These are phyloP conservation scores for Rhizophagus sp. DNA, from an alignment of 192 early-diverging fungal species.

Conservation along the genomic window DNA sequence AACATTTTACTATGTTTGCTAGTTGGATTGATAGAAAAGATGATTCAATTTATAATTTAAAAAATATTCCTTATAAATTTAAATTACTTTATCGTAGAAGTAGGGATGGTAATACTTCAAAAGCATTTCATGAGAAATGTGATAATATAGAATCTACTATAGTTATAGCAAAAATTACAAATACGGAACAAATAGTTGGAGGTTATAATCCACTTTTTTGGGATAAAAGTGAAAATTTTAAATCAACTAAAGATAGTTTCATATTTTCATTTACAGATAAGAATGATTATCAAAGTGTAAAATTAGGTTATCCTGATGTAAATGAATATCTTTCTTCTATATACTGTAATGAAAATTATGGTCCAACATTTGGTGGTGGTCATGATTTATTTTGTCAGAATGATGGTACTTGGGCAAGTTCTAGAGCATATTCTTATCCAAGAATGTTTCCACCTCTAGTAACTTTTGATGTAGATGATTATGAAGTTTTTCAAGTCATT, in stretches of 20 bases:
- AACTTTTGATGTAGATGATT: neutral
- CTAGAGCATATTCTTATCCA: neutral
- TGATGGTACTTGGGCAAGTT: neutral
- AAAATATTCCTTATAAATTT: neutral
- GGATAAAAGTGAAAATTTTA: neutral
- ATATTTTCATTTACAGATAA: neutral
- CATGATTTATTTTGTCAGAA: neutral
- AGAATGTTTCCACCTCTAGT: neutral
- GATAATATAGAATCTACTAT: neutral
- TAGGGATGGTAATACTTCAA: neutral
- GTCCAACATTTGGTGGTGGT: neutral
- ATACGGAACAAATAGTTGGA: neutral
- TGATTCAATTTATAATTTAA: neutral
- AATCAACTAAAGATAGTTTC: neutral
- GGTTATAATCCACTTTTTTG: slow-evolving; percentile 12
- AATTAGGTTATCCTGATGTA: neutral
- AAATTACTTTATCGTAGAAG: neutral
- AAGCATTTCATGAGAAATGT: neutral
- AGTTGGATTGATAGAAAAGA: neutral
- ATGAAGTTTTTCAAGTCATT: neutral
- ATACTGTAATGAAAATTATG: neutral
- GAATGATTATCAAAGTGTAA: neutral
- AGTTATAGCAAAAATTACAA: neutral
- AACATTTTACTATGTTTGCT: neutral
- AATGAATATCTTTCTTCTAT: neutral